Conservation (phyloP, 1,284 basidiomycete genomes). For the Thelephora terrestris region DNA sequence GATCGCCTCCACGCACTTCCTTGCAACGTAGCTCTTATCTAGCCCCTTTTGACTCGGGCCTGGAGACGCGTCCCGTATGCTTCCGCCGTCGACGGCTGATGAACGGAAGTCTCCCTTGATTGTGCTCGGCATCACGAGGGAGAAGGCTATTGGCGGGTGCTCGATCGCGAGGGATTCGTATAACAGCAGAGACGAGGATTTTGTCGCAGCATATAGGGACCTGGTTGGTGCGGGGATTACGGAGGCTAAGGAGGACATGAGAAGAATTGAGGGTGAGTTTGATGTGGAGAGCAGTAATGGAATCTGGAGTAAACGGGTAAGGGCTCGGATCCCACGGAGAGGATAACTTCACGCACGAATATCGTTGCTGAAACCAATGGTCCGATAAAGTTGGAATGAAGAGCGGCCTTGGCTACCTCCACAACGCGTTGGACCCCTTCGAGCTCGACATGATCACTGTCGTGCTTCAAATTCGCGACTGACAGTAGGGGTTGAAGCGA, state of each 20-base stretch:
- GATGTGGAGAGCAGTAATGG: conserved; percentile 70
- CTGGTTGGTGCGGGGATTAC: conserved; percentile 82
- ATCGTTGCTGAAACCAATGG: conserved; percentile 55
- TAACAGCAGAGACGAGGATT: conserved; percentile 70
- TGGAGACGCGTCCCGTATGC: conserved; percentile 29
- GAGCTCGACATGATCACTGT: conserved; percentile 22
- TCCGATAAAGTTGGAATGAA: conserved; percentile 54
- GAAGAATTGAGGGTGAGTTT: conserved; percentile 60
- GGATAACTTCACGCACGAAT: conserved; percentile 37
- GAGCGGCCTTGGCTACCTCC: conserved; percentile 42
- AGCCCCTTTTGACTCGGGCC: conserved; percentile 48
- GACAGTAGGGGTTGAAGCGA: conserved; percentile 72
- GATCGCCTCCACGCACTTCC: conserved; percentile 44
- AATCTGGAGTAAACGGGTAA: conserved; percentile 38
- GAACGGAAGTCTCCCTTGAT: conserved; percentile 74
- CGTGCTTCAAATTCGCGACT: conserved; percentile 48
- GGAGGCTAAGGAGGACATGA: conserved; percentile 75
- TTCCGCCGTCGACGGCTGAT: conserved; percentile 60
- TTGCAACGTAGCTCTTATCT: conserved; percentile 44
- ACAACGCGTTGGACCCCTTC: conserved; percentile 44
- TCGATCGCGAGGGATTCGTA: conserved; percentile 77
- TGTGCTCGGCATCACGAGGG: conserved; percentile 47
- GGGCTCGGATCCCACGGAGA: background rate
- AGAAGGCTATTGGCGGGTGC: conserved; percentile 54
- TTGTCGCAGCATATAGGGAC: conserved; percentile 77